phyloP scores from a whole-genome alignment of 2,329 filamentous ascomycete species.

The Trichoderma breve region DNA sequence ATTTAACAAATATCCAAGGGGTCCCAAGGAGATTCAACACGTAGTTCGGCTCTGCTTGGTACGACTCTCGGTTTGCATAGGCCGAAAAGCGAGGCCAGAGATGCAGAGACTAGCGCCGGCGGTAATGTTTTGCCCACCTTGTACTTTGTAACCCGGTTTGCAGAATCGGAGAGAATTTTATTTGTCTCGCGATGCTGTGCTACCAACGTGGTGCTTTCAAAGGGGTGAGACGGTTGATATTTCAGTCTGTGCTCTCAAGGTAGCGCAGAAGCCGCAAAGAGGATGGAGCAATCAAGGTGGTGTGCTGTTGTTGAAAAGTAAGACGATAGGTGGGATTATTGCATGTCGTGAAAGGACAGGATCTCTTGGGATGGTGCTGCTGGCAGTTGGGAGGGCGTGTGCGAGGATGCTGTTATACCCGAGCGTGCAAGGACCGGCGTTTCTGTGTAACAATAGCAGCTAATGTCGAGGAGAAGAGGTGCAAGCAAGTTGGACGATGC shows the following conservation, averaged over 20 bases:
- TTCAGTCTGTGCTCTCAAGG: background rate
- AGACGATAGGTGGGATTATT: constrained; percentile 21
- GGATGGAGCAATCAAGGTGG: constrained; percentile 2
- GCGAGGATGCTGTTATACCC: constrained; percentile 16
- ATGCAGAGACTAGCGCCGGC: background rate
- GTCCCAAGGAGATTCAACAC: background rate
- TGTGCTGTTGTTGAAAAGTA: constrained; percentile 1
- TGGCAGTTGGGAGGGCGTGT: constrained; percentile 17
- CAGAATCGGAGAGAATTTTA: constrained; percentile 9
- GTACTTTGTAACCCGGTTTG: background rate
- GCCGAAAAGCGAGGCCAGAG: background rate
- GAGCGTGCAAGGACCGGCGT: constrained; percentile 10
- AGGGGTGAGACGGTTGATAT: constrained; percentile 1
- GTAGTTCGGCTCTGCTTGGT: constrained; percentile 1
- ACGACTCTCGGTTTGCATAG: constrained; percentile 17
- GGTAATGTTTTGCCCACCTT: background rate
- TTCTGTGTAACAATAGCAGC: constrained; percentile 12
- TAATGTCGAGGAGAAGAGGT: background rate
- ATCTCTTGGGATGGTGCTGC: constrained; percentile 16
- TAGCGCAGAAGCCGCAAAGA: background rate
- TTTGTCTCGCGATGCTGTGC: background rate
- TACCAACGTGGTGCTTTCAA: background rate
- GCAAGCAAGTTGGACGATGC: background rate
- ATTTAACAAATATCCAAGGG: background rate
- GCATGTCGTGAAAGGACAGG: constrained; percentile 25